Conservation (phyloP, 495 filamentous ascomycete species). For the Copromyces sp. region DNA sequence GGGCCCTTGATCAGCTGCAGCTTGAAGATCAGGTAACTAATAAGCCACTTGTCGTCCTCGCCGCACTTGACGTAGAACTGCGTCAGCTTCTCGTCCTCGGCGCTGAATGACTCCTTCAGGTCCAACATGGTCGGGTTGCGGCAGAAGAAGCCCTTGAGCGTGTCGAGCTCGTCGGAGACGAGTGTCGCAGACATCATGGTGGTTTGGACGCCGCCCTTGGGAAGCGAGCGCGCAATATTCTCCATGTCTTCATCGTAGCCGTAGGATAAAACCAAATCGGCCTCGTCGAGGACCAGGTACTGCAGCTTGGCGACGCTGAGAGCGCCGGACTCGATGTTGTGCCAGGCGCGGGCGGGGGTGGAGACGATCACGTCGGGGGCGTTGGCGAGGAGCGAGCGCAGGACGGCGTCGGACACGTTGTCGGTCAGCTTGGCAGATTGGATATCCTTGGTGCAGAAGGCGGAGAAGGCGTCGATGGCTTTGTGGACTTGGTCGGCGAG, state of each 20-base stretch:
- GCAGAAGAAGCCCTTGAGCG: slow-evolving; percentile 77
- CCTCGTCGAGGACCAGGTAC: slow-evolving; percentile 87
- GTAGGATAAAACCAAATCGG: slow-evolving; percentile 88
- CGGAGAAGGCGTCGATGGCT: slow-evolving; percentile 57
- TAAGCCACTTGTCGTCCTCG: slow-evolving; percentile 94
- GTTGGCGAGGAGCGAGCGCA: slow-evolving; percentile 76
- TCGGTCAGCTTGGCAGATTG: slow-evolving; percentile 76
- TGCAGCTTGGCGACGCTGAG: slow-evolving; percentile 60
- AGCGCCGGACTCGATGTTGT: slow-evolving; percentile 57
- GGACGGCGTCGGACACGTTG: slow-evolving; percentile 78
- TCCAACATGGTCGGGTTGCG: slow-evolving; percentile 66
- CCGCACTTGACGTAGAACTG: slow-evolving; percentile 86
- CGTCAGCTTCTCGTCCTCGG: slow-evolving; percentile 59
- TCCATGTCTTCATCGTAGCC: slow-evolving; percentile 88
- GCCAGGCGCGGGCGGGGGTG: slow-evolving; percentile 68
- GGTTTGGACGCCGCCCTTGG: slow-evolving; percentile 70
- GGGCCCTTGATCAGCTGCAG: slow-evolving; percentile 91
- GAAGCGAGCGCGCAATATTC: slow-evolving; percentile 60
- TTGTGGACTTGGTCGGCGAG: slow-evolving; percentile 83
- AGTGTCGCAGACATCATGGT: slow-evolving; percentile 91
- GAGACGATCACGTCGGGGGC: slow-evolving; percentile 81
- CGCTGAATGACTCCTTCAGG: slow-evolving; percentile 57
- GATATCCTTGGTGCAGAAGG: slow-evolving; percentile 77
- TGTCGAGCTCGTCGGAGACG: slow-evolving; percentile 74
- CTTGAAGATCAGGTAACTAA: slow-evolving; percentile 90